Conservation (phyloP, 192 early-diverging fungal species). For the Umbelopsis sp. region DNA sequence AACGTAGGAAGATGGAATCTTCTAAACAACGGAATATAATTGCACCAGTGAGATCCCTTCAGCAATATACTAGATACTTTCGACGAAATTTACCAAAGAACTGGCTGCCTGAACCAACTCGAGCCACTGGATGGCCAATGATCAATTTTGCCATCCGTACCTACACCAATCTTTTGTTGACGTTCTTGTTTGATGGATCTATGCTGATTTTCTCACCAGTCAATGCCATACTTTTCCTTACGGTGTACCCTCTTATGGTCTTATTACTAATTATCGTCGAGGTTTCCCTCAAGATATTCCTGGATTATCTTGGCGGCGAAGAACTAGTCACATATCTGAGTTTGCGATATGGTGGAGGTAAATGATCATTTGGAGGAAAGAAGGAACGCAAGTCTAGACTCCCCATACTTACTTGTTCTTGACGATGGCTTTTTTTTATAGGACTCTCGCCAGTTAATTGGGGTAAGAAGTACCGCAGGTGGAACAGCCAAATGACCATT, state of each 20-base stretch:
- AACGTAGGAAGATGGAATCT: background rate
- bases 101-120: background rate
- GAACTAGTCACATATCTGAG: conserved; percentile 16
- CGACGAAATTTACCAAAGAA: background rate
- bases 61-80: background rate
- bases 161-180: conserved; percentile 32
- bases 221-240: conserved; percentile 31
- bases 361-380: too few species aligned
- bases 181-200: conserved; percentile 40
- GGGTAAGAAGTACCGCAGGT: conserved; percentile 30
- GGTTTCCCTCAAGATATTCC: conserved; percentile 31
- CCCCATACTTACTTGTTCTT: background rate
- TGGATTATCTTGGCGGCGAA: conserved; percentile 31
- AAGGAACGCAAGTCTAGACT: background rate
- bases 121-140: background rate
- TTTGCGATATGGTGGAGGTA: conserved; percentile 35
- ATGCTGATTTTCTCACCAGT: conserved; percentile 35
- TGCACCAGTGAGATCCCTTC: background rate
- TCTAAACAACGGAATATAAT: background rate
- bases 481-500: background rate
- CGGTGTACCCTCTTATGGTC: conserved; percentile 30
- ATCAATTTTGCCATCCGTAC: conserved; percentile 13
- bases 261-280: conserved; percentile 31
- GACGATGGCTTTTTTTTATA: background rate
- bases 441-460: conserved; percentile 41